Evolutionary conservation across 495 filamentous ascomycete species (phyloP).

Genomic region (Penicillium turbatum): DNA sequence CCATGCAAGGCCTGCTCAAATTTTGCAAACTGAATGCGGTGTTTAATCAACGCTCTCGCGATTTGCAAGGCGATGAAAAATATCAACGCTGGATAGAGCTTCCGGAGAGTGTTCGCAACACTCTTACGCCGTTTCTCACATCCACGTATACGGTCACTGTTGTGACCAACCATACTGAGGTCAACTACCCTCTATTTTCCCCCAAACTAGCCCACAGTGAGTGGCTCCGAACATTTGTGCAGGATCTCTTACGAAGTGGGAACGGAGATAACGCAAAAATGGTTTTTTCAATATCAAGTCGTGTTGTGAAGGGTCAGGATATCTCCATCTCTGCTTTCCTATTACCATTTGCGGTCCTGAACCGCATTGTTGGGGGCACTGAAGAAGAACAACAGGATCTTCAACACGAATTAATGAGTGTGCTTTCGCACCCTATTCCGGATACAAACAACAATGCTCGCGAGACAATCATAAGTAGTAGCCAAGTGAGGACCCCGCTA

Average conservation of each 20-base stretch:
- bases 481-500: slow-evolving; percentile 58
- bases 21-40: slow-evolving; percentile 61
- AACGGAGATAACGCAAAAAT: slow-evolving; percentile 63
- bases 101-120: slow-evolving; percentile 68
- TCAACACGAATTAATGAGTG: slow-evolving; percentile 61
- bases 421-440: slow-evolving; percentile 60
- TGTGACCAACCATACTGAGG: slow-evolving; percentile 45
- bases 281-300: slow-evolving; percentile 74
- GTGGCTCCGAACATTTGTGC: slow-evolving; percentile 77
- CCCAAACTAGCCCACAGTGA: slow-evolving; percentile 57
- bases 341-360: slow-evolving; percentile 76
- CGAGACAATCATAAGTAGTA: slow-evolving; percentile 73
- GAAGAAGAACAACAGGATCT: slow-evolving; percentile 63
- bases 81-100: slow-evolving; percentile 72
- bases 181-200: slow-evolving; percentile 73
- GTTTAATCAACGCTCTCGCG: slow-evolving; percentile 51
- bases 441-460: slow-evolving; percentile 50
- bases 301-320: slow-evolving; percentile 78
- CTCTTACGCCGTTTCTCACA: slow-evolving; percentile 74
- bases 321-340: slow-evolving; percentile 79
- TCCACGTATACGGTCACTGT: slow-evolving; percentile 74
- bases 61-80: slow-evolving; percentile 48
- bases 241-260: slow-evolving; percentile 72
- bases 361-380: slow-evolving; percentile 67
- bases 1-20: slow-evolving; percentile 86